These are phyloP conservation scores for Colletotrichum agaves DNA, from an alignment of 2,329 filamentous ascomycete genomes.

Conservation along the genomic window DNA sequence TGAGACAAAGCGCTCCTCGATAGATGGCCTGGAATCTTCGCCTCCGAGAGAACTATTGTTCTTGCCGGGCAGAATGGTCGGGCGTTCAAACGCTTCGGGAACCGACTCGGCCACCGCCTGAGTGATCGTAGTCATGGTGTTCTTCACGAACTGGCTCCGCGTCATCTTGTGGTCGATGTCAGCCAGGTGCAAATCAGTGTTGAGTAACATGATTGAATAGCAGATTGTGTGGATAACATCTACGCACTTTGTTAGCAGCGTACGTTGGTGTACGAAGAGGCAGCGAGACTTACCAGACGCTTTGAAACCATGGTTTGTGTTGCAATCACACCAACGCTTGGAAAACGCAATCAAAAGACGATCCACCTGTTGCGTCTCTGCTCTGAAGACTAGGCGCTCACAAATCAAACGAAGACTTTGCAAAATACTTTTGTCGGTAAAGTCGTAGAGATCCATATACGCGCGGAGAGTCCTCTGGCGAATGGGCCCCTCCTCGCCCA, in stretches of 20 bases:
- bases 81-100: conserved; percentile 71
- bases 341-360: conserved; percentile 92
- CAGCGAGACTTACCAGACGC: conserved; percentile 71
- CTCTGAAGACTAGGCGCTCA: conserved; percentile 81
- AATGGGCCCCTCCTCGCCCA: conserved; percentile 78
- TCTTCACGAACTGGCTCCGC: conserved; percentile 91
- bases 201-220: conserved; percentile 94
- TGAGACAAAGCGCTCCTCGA: conserved; percentile 50
- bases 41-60: conserved; percentile 38
- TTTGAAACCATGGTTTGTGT: conserved; percentile 93
- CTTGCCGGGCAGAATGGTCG: conserved; percentile 64
- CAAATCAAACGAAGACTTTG: conserved; percentile 83
- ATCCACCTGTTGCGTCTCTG: conserved; percentile 96
- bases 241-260: conserved; percentile 50
- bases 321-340: conserved; percentile 91
- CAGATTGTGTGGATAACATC: conserved; percentile 98
- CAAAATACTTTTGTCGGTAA: conserved; percentile 82
- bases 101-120: conserved; percentile 79
- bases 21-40: conserved; percentile 47
- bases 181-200: conserved; percentile 94
- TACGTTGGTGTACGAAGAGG: background rate
- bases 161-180: conserved; percentile 99
- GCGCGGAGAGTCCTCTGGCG: conserved; percentile 72
- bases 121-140: conserved; percentile 90
- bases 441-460: conserved; percentile 95